phyloP scores from a whole-genome alignment of 371 early-diverging fungal genomes.

The Lichtheimia ornata region DNA sequence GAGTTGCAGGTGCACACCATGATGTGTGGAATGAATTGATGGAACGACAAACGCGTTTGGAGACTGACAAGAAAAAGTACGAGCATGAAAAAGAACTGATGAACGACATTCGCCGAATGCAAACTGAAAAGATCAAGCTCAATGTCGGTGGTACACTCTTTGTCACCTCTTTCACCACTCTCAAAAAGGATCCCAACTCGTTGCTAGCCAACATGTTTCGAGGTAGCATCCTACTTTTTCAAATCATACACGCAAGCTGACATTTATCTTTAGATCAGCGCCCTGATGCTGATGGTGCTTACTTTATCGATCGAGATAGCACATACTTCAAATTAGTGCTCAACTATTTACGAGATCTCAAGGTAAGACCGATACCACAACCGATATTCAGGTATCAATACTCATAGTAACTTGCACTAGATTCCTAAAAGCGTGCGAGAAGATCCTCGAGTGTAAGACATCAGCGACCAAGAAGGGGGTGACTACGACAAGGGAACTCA shows the following conservation, averaged over 20 bases:
- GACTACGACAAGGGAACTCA: too few species aligned
- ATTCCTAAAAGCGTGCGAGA: constrained; percentile 33
- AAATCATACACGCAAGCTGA: background rate
- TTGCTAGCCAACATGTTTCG: constrained; percentile 39
- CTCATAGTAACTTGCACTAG: constrained; percentile 10
- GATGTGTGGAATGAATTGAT: constrained; percentile 21
- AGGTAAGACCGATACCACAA: constrained; percentile 16
- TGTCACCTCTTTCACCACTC: constrained; percentile 38
- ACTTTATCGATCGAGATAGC: constrained; percentile 49
- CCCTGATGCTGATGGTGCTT: constrained; percentile 42
- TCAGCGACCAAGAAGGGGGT: too few species aligned
- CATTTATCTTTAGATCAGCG: constrained; percentile 10
- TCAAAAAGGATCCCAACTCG: constrained; percentile 40
- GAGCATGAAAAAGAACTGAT: constrained; percentile 31
- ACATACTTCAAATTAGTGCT: constrained; percentile 42
- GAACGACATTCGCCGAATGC: constrained; percentile 28
- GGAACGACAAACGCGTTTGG: constrained; percentile 17
- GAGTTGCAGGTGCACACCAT: constrained; percentile 25
- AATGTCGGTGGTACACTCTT: constrained; percentile 46
- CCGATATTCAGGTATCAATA: background rate
- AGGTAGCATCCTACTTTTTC: constrained; percentile 14
- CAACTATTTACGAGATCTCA: constrained; percentile 42
- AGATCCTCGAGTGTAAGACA: constrained; percentile 36
- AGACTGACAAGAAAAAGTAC: constrained; percentile 23
- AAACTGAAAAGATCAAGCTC: constrained; percentile 42